Evolutionary conservation across 2,329 filamentous ascomycete species (phyloP).

Genomic region (Fusarium azukiicola): DNA sequence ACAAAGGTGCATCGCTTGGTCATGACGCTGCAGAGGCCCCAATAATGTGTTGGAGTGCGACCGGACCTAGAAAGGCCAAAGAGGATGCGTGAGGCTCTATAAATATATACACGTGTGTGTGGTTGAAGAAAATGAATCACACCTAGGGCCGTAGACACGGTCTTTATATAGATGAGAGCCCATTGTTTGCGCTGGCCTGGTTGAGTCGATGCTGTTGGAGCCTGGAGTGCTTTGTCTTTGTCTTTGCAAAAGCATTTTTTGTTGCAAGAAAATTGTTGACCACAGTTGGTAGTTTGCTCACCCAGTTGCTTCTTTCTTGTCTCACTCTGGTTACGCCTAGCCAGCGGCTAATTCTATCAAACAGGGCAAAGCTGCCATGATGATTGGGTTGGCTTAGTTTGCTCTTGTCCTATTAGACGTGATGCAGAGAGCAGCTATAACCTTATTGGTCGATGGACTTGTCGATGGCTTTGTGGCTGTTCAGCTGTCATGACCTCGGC

Average conservation of each 20-base stretch:
- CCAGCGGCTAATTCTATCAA: background rate
- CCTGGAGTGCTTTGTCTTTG: too few species aligned
- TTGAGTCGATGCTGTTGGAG: background rate
- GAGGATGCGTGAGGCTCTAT: too few species aligned
- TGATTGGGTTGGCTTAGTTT: background rate
- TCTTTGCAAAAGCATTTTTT: too few species aligned
- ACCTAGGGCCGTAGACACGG: background rate
- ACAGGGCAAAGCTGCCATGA: background rate
- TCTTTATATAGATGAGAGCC: background rate
- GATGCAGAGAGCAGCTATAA: background rate
- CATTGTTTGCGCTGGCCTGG: background rate
- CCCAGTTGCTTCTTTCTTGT: too few species aligned
- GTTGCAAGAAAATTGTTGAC: background rate
- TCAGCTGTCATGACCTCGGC: background rate
- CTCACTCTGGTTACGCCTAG: too few species aligned
- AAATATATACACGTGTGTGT: too few species aligned
- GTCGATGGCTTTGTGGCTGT: conserved; percentile 1
- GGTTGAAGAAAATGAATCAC: too few species aligned
- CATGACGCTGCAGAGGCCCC: too few species aligned
- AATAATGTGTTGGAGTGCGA: too few species aligned
- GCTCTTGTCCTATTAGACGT: background rate
- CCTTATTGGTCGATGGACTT: background rate
- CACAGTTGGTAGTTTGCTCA: too few species aligned
- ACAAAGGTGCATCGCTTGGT: too few species aligned
- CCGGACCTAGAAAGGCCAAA: too few species aligned